These are phyloP conservation scores for Gracilaria domingensis DNA, from an alignment of 23 red algal genomes.

Conservation along the genomic window DNA sequence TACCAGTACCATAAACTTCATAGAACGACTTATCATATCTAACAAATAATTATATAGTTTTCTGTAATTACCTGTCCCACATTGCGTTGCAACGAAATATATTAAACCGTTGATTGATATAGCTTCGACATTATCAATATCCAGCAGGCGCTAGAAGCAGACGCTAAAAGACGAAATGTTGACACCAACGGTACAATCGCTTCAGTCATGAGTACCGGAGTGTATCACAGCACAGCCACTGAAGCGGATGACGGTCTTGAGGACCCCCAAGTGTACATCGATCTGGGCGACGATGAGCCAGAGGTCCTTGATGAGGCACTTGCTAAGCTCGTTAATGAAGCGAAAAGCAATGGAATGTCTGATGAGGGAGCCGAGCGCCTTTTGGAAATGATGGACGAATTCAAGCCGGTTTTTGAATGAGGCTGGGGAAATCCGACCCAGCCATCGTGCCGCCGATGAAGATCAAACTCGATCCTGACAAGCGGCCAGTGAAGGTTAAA, in stretches of 20 bases:
- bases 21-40: too few relatives aligned
- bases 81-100: too few relatives aligned
- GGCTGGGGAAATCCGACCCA: constrained; percentile 54
- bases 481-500: constrained; percentile 48
- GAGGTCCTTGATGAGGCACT: constrained; percentile 20
- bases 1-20: too few relatives aligned
- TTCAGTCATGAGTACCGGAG: too few relatives aligned
- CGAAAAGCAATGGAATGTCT: background rate
- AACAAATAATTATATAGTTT: too few relatives aligned
- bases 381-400: background rate
- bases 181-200: too few relatives aligned
- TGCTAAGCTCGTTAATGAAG: background rate
- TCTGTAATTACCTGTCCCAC: too few relatives aligned
- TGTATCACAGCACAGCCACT: too few relatives aligned
- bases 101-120: too few relatives aligned
- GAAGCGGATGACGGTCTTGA: constrained; percentile 33
- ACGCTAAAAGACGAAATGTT: too few relatives aligned
- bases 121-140: too few relatives aligned
- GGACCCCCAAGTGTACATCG: constrained; percentile 30
- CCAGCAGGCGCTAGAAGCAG: too few relatives aligned
- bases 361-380: background rate
- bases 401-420: constrained; percentile 41
- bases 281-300: constrained; percentile 14
- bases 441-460: constrained; percentile 25
- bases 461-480: constrained; percentile 24